Evolutionary conservation across 176 grass and related monocot species (phyloP).

Genomic region (Chloris gayana): DNA sequence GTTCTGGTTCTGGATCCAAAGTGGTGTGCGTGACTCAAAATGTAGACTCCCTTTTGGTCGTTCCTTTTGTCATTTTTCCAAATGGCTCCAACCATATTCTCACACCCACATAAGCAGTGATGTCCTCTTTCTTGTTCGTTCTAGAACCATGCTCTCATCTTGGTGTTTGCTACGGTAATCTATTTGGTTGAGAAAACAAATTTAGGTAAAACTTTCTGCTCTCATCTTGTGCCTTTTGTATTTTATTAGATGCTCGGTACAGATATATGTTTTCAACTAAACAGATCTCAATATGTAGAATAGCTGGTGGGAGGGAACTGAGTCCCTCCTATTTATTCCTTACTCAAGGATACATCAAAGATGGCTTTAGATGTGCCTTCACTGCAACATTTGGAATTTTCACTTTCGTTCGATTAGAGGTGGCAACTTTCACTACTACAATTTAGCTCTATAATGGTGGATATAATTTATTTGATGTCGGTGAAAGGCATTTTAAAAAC

Average conservation of each 20-base stretch:
- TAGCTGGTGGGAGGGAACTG: too few species aligned
- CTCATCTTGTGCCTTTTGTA: too few species aligned
- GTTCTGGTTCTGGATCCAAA: not conserved
- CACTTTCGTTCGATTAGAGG: too few species aligned
- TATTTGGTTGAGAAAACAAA: not conserved
- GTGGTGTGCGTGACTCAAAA: not conserved
- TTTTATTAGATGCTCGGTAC: too few species aligned
- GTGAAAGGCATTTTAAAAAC: too few species aligned
- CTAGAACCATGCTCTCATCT: not conserved
- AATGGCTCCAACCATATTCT: not conserved
- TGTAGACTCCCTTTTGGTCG: not conserved
- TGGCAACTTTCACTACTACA: too few species aligned
- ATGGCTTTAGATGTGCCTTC: too few species aligned
- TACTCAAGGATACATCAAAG: too few species aligned
- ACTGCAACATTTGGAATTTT: too few species aligned
- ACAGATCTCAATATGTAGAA: not conserved
- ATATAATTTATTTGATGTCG: too few species aligned
- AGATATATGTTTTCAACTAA: not conserved
- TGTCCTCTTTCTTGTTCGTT: not conserved
- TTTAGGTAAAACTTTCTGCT: not conserved
- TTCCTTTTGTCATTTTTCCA: not conserved
- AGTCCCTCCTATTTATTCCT: too few species aligned
- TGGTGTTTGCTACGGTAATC: not conserved
- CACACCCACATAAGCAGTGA: not conserved
- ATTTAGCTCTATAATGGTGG: too few species aligned